Evolutionary conservation across 2,329 filamentous ascomycete species (phyloP), one percentile per base, ranked within the genome.

Genomic region (Cladorrhinum sp.): DNA sequence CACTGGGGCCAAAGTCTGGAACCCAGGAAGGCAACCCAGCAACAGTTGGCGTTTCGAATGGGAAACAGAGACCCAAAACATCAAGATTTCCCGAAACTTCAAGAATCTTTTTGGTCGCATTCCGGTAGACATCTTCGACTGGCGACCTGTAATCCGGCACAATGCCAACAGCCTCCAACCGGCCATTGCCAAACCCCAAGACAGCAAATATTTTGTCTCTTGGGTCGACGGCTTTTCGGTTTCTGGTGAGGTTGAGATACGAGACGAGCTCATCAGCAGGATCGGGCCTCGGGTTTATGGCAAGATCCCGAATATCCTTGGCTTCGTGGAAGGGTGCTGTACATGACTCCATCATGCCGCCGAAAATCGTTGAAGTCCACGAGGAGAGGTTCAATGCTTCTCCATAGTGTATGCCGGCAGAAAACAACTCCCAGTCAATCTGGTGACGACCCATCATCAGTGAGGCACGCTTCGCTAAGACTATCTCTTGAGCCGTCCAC

Each of bases 151-250:
- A 62, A 38, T 62, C 56, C 1, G 51, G 51, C 10, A 24, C 13
- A 5, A 62, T 59, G 4, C 56, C 55, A 6, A 59, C 13, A 3
- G 36, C 36, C 9, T 52, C 24, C 5, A 49, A n/a, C 27, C 48
- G 32, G 29, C 29, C 50, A n/a, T 29, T 24, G 7, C 50, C 22
- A 7, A 59, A 41, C 27, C 55, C 56, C 16, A 62, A 23, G 6
- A 62, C 50, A 5, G 38, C 41, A 38, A 55, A 62, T 16, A 62
- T 53, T n/a, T 62, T 62, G 49, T 62, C 60, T 49, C 56, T 23
- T 13, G 24, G 60, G 18, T 62, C 56, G 18, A 45, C 52, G 18
- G 60, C 55, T 7, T 38, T 27, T 20, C 60, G 55, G 10, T 25
- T 8, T n/a, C 51, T 27, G 27, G 55, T 55, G 22, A 24, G 56